A percentile compares a stretch with the other conserved stretches of the same genome.
These are phyloP conservation scores for Tolypocladium tropicale DNA, from an alignment of 2,329 filamentous ascomycete species.

Conservation along the genomic window DNA sequence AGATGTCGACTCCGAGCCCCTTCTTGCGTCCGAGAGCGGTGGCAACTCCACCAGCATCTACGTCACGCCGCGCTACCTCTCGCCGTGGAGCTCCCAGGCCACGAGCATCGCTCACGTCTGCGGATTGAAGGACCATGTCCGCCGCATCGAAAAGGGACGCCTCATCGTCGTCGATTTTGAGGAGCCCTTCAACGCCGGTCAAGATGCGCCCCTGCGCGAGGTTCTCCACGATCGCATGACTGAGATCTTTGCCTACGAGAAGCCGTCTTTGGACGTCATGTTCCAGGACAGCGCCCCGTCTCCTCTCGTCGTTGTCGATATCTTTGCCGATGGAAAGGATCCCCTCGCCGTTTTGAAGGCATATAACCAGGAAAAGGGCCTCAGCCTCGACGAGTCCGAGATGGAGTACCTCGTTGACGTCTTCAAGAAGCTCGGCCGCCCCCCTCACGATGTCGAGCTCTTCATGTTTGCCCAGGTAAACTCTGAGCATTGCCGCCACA, in stretches of 20 bases:
- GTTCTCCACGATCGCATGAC: slow-evolving; percentile 92
- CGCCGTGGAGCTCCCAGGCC: slow-evolving; percentile 95
- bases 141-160: slow-evolving; percentile 80
- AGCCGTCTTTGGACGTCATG: slow-evolving; percentile 63
- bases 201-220: slow-evolving; percentile 53
- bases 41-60: slow-evolving; percentile 53
- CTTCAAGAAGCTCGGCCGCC: slow-evolving; percentile 34
- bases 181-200: slow-evolving; percentile 24
- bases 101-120: slow-evolving; percentile 91
- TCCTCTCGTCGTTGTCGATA: slow-evolving; percentile 64
- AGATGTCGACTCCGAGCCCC: slow-evolving; percentile 20
- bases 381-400: slow-evolving; percentile 79
- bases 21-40: slow-evolving; percentile 15
- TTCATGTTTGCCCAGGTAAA: slow-evolving; percentile 99
- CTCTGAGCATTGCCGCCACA: slow-evolving; percentile 79
- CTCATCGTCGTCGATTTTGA: slow-evolving; percentile 60
- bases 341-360: slow-evolving; percentile 65
- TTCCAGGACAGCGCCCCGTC: slow-evolving; percentile 58
- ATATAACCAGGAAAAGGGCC: slow-evolving; percentile 74
- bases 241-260: slow-evolving; percentile 58
- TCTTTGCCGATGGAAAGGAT: slow-evolving; percentile 53
- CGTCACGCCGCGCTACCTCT: slow-evolving; percentile 75
- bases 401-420: slow-evolving; percentile 85
- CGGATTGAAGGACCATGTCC: slow-evolving; percentile 58
- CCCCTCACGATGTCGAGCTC: slow-evolving; percentile 82